Evolutionary conservation across 805 yeast genomes (phyloP), one percentile per base, ranked within the genome.

Genomic region (Ascoidea asiatica): DNA sequence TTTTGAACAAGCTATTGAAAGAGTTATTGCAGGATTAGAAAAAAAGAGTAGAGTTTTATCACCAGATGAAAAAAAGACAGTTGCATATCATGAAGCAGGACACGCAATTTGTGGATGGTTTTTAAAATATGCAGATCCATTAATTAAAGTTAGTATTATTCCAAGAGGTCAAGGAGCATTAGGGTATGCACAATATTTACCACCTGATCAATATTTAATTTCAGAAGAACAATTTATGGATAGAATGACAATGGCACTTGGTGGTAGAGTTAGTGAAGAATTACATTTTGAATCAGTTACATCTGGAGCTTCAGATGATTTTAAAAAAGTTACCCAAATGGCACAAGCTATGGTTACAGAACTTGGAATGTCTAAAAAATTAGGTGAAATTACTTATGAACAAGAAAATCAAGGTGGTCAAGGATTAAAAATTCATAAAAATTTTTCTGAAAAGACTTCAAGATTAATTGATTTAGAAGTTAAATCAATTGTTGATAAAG

Each of bases 31-130:
- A 8, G 97, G 97, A n/a, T 66, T 89, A 40, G 96, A 88, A 60
- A 81, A 82, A 63, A 85, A 85, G 58, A 77, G 92, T 1, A 76
- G 80, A 58, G 78, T 89, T 6, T 67, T 88, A 43, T 77, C 85
- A 5, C 79, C 81, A 7, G 85, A 81, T 35, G 95, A 89, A 61
- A 84, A 86, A 67, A 76, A 69, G 52, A 75, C 84, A 29, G 95
- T 88, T 42, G 95, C 96, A 0, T 88, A 84, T 59, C 97, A 88
- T 62, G 97, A 88, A 64, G 97, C 97, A 1, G 97, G 97, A 0
- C 97, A 88, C 61, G 97, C 97, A 4, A 81, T 88, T 42, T 84
- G 95, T 63, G 97, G 96, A 19, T 89, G 96, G 97, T 86, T 69
- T 58, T 69, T 88, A 57, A 75, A 79, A 63, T 78, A 66, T 64